Base-by-base conservation (phyloP, 768 basidiomycete species). In the Botryobasidium botryosum region DNA sequence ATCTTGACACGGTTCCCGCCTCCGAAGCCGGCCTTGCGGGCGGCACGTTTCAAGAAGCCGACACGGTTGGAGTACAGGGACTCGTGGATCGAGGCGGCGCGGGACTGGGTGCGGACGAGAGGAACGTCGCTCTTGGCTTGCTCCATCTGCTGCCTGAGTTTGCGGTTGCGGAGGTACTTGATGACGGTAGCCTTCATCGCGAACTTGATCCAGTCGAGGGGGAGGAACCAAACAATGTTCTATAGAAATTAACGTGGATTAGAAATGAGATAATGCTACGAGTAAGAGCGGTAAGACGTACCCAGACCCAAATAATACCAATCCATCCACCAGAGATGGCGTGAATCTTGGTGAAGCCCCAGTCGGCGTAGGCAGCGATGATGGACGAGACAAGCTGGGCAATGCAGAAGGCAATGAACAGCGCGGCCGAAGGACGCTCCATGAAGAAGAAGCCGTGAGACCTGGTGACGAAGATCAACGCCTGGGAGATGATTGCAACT, bases 401-500 rank as follows among this genome's bases (percentile, higher is more conserved):
- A 46, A 96, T 57, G 61, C 75, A 77, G 76, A 97, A 97, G 12
- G 92, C 92, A 50, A 64, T 64, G 65, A 97, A 68, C 45, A 97
- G 76, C 25, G 92, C 92, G 26, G 68, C 64, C 27, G 92, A 94
- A 4, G 87, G 87, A 43, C 86, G 78, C 62, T 92, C 87, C 83
- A 86, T 85, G 71, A 88, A 92, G 82, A 88, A 91, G 74, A 85
- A 90, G 7, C 79, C 70, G 56, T 91, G 90, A 53, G 88, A 77
- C 66, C 88, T 86, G 32, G 88, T 92, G 62, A 91, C 75, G 68
- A 92, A 92, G 67, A 92, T 94, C 52, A 97, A 70, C 2, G 92
- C 92, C 63, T 97, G 92, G 37, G 92, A 96, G 67, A 97, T 97
- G 64, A 96, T 91, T 50, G 92, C 92, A 48, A 97, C 92, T 66